Evolutionary conservation across 306 rosid genomes (phyloP), one percentile per base, ranked within the genome.

Genomic region (Vicia faba): DNA sequence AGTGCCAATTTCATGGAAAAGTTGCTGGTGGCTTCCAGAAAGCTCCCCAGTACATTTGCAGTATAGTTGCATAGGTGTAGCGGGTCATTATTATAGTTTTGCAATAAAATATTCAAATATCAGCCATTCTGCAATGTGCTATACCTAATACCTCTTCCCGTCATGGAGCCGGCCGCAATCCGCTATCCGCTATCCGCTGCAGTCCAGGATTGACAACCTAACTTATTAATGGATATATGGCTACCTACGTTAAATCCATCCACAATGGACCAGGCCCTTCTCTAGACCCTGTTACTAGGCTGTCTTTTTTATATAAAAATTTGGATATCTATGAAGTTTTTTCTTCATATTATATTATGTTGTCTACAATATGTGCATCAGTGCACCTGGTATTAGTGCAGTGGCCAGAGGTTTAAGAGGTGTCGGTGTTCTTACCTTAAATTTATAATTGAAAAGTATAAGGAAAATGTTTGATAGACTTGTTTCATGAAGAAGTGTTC

Each of bases 401-500:
- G 28, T 25, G 28, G 28, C 28, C 28, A 25, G 28, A 25, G 28
- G 28, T 25, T 25, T 25, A 25, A 28, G 31, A 28, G 5, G n/a
- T 39, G 12, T 39, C 44, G 3, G n/a, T 41, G 46, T 41, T 41
- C 14, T 12, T 41, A 12, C 46, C 14, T 12, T 11, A 41, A 40
- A 11, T 40, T 11, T 40, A 40, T 40, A 40, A 40, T 11, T 3
- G 45, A 40, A 31, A 7, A 31, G 5, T 31, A 39, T 38, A 38
- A 5, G 20, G 56, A 33, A 71, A 71, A 12, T 41, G 23, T 66
- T 60, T 36, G 29, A 53, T 41, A 54, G 18, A 16, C 59, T 61
- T 56, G 5, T 64, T 49, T 61, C 7, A 2, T 44, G 53, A 11
- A 59, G 80, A 15, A 49, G 75, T 49, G 48, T 12, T 19, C 9